These are phyloP conservation scores for Tardiomyces depauwii DNA, from an alignment of 1,139 yeast genomes.

Conservation along the genomic window DNA sequence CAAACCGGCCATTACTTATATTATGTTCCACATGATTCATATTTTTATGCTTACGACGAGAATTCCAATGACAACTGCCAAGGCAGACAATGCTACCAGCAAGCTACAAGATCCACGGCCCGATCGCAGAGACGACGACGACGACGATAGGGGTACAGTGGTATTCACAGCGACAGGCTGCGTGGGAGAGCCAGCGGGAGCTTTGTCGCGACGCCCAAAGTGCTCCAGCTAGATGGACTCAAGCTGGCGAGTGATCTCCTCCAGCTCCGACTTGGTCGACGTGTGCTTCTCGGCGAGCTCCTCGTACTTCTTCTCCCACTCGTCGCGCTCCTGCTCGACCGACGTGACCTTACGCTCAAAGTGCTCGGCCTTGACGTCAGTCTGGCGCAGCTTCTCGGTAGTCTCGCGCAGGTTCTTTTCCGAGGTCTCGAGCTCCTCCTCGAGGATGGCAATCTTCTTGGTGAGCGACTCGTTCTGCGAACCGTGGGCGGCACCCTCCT, in stretches of 20 bases:
- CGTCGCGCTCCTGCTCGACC: constrained; percentile 85
- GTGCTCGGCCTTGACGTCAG: constrained; percentile 95
- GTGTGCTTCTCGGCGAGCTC: constrained; percentile 74
- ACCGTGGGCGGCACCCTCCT: constrained; percentile 83
- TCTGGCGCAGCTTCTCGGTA: constrained; percentile 86
- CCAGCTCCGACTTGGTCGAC: constrained; percentile 81
- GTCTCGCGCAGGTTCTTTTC: constrained; percentile 90
- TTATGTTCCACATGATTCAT: neutral
- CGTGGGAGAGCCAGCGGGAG: no score
- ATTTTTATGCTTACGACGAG: neutral
- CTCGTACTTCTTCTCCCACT: constrained; percentile 85
- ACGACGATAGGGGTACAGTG: no score
- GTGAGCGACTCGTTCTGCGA: constrained; percentile 83
- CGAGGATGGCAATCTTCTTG: constrained; percentile 86
- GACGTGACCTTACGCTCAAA: constrained; percentile 91
- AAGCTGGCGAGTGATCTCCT: constrained; percentile 87
- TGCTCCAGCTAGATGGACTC: constrained; percentile 56
- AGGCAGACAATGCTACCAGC: neutral
- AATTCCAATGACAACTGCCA: neutral
- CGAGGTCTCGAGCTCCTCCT: constrained; percentile 87
- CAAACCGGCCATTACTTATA: no score
- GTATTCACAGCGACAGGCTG: no score
- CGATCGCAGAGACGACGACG: neutral
- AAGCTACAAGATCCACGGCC: neutral
- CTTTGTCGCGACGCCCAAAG: neutral